Evolutionary conservation across 2,329 filamentous ascomycete genomes (phyloP).

Genomic region (Chrysoporthe puriensis): DNA sequence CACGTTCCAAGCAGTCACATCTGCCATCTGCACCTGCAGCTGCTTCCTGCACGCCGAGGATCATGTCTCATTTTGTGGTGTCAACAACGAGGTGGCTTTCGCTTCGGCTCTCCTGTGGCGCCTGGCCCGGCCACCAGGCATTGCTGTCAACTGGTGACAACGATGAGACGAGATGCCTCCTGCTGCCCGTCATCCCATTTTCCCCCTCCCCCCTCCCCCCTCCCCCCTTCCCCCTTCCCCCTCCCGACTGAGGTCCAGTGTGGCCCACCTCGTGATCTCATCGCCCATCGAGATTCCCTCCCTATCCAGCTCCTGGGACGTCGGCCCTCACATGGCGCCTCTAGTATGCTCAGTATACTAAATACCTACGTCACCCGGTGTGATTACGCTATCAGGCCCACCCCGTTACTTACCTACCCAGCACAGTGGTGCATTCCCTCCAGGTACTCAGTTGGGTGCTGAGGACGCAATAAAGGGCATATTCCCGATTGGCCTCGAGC

Average conservation of each 20-base stretch:
- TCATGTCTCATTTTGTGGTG: no score
- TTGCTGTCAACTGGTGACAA: not conserved
- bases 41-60: not conserved
- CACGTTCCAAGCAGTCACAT: not conserved
- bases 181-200: not conserved
- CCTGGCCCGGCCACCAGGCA: not conserved
- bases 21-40: not conserved
- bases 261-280: not conserved
- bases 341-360: no score
- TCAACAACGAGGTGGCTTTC: no score
- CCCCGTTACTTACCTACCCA: no score
- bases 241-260: not conserved
- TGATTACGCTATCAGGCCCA: not conserved
- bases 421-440: no score
- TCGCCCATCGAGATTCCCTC: not conserved
- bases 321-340: not conserved
- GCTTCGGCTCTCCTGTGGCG: not conserved
- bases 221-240: not conserved
- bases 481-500: not conserved
- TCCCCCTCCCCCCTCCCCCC: not conserved
- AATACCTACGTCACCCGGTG: not conserved
- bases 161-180: no score
- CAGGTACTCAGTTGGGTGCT: not conserved
- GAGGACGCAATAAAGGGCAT: conserved; percentile 7
- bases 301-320: not conserved